A percentile compares a stretch with the other conserved stretches of the same genome.
These are phyloP conservation scores for Metschnikowia gelsemii DNA, from an alignment of 805 yeast species.

Conservation along the genomic window DNA sequence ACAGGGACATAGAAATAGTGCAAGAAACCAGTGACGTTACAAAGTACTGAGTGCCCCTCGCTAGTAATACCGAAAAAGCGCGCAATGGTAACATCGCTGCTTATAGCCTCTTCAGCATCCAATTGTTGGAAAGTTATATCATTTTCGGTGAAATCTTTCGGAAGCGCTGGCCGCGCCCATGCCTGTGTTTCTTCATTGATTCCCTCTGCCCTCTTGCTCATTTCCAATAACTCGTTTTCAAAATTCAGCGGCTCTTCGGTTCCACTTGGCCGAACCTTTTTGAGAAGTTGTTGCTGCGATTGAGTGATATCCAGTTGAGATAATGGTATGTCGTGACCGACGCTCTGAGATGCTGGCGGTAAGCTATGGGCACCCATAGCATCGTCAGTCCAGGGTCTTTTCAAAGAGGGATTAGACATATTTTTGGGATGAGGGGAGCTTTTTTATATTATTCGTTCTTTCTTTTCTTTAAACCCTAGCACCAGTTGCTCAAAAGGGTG, in stretches of 20 bases:
- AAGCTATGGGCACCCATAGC: constrained; percentile 31
- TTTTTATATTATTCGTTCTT: background rate
- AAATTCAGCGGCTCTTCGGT: constrained; percentile 37
- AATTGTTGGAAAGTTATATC: constrained; percentile 84
- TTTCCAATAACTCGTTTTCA: constrained; percentile 20
- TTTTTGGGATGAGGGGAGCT: background rate
- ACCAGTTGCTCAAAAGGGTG: background rate
- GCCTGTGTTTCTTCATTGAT: constrained; percentile 36
- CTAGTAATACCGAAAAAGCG: constrained; percentile 91
- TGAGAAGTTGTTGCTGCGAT: constrained; percentile 34
- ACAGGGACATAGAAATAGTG: constrained; percentile 93
- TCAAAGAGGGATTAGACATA: constrained; percentile 6
- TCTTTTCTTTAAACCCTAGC: background rate
- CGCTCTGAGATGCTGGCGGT: constrained; percentile 30
- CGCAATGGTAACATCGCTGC: constrained; percentile 60
- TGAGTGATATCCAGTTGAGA: constrained; percentile 26
- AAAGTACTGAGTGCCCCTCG: constrained; percentile 83
- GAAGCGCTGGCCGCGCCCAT: constrained; percentile 58
- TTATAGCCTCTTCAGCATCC: constrained; percentile 83
- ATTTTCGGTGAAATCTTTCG: constrained; percentile 41
- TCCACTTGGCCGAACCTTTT: constrained; percentile 36
- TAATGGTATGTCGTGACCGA: constrained; percentile 7
- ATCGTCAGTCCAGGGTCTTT: constrained; percentile 16
- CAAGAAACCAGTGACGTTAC: constrained; percentile 83
- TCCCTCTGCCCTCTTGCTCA: constrained; percentile 21